Evolutionary conservation across 23 red algal genomes (phyloP).

Genomic region (Agarophyton chilense): DNA sequence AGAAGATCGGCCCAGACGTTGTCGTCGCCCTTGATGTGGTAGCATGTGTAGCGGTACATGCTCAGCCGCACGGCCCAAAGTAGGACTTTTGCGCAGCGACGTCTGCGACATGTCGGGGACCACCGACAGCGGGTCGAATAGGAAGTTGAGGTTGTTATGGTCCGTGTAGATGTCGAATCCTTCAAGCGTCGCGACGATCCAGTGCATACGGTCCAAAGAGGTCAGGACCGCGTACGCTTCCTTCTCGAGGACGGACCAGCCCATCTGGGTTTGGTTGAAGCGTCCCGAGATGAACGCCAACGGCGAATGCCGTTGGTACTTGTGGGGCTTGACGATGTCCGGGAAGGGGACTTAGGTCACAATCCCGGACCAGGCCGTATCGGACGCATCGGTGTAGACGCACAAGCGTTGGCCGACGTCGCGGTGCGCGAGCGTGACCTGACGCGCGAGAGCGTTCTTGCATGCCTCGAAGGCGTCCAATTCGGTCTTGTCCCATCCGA

Average conservation of each 20-base stretch:
- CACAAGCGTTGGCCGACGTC: conserved; percentile 32
- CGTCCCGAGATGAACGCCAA: conserved; percentile 9
- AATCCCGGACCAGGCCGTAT: conserved; percentile 39
- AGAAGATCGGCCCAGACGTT: conserved; percentile 47
- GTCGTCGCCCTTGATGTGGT: conserved; percentile 53
- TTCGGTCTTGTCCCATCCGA: conserved; percentile 29
- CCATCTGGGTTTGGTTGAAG: conserved; percentile 55
- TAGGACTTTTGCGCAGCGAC: conserved; percentile 39
- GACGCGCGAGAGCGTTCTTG: conserved; percentile 27
- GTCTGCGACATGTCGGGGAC: conserved; percentile 34
- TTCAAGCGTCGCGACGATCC: conserved; percentile 6
- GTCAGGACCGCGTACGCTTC: conserved; percentile 22
- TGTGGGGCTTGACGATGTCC: conserved; percentile 9
- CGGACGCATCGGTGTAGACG: conserved; percentile 53
- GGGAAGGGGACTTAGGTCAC: conserved; percentile 31
- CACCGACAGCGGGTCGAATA: conserved; percentile 53
- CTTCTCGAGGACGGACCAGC: conserved; percentile 49
- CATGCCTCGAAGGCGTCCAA: conserved; percentile 30
- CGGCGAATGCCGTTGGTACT: not conserved
- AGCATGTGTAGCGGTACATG: conserved; percentile 49
- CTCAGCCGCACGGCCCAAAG: conserved; percentile 22
- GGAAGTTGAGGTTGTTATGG: conserved; percentile 60
- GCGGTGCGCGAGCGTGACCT: conserved; percentile 20
- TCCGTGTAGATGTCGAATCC: conserved; percentile 38
- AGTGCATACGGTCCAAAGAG: conserved; percentile 41